phyloP scores from a whole-genome alignment of 305 asterid species.

The Solanum hybrid region DNA sequence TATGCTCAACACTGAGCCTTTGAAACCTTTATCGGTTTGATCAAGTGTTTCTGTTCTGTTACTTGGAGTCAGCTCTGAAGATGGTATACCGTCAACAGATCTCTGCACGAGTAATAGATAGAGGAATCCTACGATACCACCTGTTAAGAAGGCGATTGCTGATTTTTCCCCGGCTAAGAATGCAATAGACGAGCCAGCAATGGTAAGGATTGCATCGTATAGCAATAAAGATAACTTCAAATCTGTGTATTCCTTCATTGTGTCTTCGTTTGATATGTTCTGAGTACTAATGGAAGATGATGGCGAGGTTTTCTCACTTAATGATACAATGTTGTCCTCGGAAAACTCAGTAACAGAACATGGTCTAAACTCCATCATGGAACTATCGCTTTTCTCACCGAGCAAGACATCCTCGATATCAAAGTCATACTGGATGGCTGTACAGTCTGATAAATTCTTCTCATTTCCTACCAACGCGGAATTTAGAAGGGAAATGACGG shows the following conservation, averaged over 20 bases:
- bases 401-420: conserved; percentile 52
- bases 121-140: conserved; percentile 64
- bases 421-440: conserved; percentile 38
- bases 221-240: conserved; percentile 58
- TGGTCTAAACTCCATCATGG: conserved; percentile 71
- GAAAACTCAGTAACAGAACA: conserved; percentile 37
- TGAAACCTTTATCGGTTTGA: conserved; percentile 24
- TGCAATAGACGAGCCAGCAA: conserved; percentile 45
- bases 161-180: conserved; percentile 32
- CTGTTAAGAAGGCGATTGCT: conserved; percentile 46
- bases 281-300: conserved; percentile 12
- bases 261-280: conserved; percentile 39
- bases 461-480: conserved; percentile 19
- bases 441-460: conserved; percentile 11
- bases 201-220: conserved; percentile 50
- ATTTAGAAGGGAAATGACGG: conserved; percentile 19
- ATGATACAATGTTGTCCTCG: conserved; percentile 18
- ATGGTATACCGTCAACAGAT: conserved; percentile 61
- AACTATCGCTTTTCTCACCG: conserved; percentile 59
- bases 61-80: conserved; percentile 28
- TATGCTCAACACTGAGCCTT: conserved; percentile 27
- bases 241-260: conserved; percentile 80
- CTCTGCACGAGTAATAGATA: conserved; percentile 62
- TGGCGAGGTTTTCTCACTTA: conserved; percentile 4
- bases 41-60: conserved; percentile 14